Base-by-base conservation (phyloP, 768 basidiomycete species). In the Termitomyces sp. region DNA sequence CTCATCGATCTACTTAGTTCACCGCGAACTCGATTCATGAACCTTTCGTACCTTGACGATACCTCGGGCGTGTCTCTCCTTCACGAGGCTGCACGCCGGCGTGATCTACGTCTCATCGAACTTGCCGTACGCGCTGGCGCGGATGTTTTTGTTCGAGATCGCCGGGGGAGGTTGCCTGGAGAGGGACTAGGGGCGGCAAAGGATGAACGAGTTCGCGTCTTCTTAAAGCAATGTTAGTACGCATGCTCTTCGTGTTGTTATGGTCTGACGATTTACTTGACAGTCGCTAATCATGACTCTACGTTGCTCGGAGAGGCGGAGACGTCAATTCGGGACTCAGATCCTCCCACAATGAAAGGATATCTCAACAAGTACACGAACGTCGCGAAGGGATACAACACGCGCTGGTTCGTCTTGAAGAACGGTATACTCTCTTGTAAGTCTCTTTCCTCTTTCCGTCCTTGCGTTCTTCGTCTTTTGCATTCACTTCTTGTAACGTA, bases 331-430 rank as follows among this genome's bases (percentile, higher is more conserved):
- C 16, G 14, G 7, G 46, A 41, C 2, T 73, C 76, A 1, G 83
- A 85, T 48, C 83, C 87, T 1, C 85, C 88, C 0, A 69, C 77
- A 3, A 70, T 92, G 56, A 85, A 82, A 60, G 92, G 91, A 0
- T 92, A 92, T 66, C 74, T 93, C 20, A 92, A 90, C 70, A 98
- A 98, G 69, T 97, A 94, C 67, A 86, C 88, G 1, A 98, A 97
- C 63, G 90, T 97, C 39, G 92, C 92, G 0, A 87, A 85, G 63
- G 94, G 95, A 0, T 96, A 94, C 68, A 86, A 85, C 58, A 88
- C 90, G 0, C 79, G 94, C 1, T 97, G 94, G 93, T 96, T 98
- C 66, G 92, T 96, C 0, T 79, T 97, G 20, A 87, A 90, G 65
- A 82, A 88, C 54, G 94, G 93, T 0, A 76, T 90, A 26, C 69